Percentiles rank a stretch among this genome's conserved stretches.
These are phyloP conservation scores for Blastocystis sp. DNA, from an alignment of 352 stramenopile species.

Conservation along the genomic window DNA sequence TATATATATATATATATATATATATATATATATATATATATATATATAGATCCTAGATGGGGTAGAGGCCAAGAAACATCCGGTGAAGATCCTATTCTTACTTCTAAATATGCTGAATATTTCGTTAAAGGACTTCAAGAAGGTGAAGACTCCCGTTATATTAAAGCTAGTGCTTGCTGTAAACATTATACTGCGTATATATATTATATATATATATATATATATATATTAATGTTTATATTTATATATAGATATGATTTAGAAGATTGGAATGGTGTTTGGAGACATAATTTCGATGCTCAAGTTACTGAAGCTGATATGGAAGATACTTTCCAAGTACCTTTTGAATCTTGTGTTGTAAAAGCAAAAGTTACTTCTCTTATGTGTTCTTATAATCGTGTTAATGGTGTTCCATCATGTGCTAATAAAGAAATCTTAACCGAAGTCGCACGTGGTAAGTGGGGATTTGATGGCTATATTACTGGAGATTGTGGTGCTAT, in stretches of 20 bases:
- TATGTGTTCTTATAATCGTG: constrained; percentile 85
- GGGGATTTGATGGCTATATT: constrained; percentile 74
- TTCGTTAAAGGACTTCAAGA: constrained; percentile 68
- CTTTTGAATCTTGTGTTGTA: constrained; percentile 57
- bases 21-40: too few relatives aligned
- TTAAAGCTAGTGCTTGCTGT: constrained; percentile 64
- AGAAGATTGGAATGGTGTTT: constrained; percentile 57
- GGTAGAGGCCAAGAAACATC: constrained; percentile 71
- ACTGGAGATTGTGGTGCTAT: constrained; percentile 76
- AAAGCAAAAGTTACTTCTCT: constrained; percentile 57
- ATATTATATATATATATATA: too few relatives aligned
- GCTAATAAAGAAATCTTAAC: constrained; percentile 60
- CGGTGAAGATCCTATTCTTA: constrained; percentile 73
- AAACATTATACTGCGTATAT: constrained; percentile 79
- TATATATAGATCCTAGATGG: constrained; percentile 64
- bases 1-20: too few relatives aligned
- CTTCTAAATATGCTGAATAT: constrained; percentile 60
- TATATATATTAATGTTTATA: too few relatives aligned
- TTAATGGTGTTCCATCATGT: constrained; percentile 76
- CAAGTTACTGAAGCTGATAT: constrained; percentile 67
- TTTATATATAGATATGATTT: too few relatives aligned
- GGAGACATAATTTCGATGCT: constrained; percentile 64
- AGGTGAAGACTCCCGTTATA: constrained; percentile 46
- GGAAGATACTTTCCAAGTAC: constrained; percentile 52
- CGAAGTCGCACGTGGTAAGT: constrained; percentile 52